Percentiles rank a stretch among this genome's conserved stretches.
Conservation (phyloP, 148 eudicot genomes). For the Rhododendron vialii region DNA sequence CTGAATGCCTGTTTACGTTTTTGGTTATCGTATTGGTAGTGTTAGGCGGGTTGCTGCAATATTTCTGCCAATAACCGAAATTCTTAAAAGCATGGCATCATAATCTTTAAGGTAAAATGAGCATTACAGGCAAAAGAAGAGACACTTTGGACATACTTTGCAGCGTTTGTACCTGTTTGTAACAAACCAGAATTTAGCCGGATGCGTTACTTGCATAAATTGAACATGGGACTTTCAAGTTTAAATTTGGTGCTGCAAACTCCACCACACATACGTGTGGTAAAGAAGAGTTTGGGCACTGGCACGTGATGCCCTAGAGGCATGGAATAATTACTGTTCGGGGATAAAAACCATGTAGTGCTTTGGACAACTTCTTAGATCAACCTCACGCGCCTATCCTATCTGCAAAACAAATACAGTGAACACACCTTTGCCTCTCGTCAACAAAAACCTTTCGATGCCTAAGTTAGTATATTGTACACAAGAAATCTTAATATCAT, state of each 20-base stretch:
- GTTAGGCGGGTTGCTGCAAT: background rate
- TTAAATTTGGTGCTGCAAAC: background rate
- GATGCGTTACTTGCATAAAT: background rate
- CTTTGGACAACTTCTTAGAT: no score
- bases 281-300: no score
- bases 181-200: background rate
- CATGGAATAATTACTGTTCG: no score
- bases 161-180: background rate
- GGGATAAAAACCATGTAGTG: no score
- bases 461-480: no score
- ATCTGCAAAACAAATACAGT: no score
- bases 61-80: background rate
- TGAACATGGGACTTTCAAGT: background rate
- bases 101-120: background rate
- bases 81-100: background rate
- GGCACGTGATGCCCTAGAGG: no score
- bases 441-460: no score
- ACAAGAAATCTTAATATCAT: no score
- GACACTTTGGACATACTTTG: background rate
- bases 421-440: no score
- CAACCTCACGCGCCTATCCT: no score
- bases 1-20: background rate
- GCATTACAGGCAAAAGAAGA: background rate
- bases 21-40: background rate
- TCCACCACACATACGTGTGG: no score